Conservation (phyloP, 2,329 filamentous ascomycete species). For the Microsporum canis region DNA sequence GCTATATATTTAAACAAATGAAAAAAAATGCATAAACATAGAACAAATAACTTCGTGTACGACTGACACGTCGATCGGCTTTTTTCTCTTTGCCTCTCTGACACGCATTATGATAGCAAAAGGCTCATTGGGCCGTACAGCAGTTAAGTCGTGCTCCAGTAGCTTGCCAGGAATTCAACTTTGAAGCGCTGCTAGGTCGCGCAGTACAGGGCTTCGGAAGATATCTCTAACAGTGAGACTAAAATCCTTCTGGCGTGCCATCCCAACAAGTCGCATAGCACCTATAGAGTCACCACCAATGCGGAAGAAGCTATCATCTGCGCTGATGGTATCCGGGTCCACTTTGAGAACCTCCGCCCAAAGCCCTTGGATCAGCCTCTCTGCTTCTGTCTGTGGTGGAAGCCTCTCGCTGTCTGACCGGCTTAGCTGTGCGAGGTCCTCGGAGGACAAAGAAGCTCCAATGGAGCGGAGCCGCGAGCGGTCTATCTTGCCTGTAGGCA, state of each 20-base stretch:
- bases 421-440: not conserved
- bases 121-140: too few relatives aligned
- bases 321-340: not conserved
- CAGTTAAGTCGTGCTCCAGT: too few relatives aligned
- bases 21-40: too few relatives aligned
- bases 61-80: too few relatives aligned
- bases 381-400: not conserved
- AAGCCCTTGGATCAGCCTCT: not conserved
- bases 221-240: constrained; percentile 7
- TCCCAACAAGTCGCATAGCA: constrained; percentile 21
- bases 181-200: constrained; percentile 22
- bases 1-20: too few relatives aligned
- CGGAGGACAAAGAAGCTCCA: not conserved
- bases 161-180: not conserved
- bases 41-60: too few relatives aligned
- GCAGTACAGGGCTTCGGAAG: constrained; percentile 18
- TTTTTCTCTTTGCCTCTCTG: too few relatives aligned
- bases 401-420: not conserved
- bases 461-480: constrained; percentile 20
- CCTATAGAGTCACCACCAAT: constrained; percentile 31
- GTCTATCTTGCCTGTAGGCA: constrained; percentile 31
- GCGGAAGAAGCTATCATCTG: constrained; percentile 8
- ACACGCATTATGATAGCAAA: too few relatives aligned
- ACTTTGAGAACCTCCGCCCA: not conserved
- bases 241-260: not conserved